A percentile compares a stretch with the other conserved stretches of the same genome.
phyloP scores from a whole-genome alignment of 768 basidiomycete species.

The Aureoboletus auriporus region DNA sequence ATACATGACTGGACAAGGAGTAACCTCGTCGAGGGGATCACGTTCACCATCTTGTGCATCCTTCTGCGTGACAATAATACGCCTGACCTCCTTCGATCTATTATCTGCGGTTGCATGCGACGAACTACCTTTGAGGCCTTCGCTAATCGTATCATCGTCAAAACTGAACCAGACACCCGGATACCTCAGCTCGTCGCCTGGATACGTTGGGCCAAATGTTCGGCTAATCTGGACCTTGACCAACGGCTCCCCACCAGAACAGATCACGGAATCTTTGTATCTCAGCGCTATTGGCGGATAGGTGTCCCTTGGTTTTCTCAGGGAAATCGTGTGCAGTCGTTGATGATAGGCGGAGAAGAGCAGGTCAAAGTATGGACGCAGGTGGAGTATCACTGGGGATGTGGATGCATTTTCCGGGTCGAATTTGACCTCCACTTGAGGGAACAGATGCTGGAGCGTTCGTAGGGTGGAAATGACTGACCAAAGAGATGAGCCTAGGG shows the following conservation, averaged over 20 bases:
- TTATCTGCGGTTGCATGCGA: slow-evolving; percentile 45
- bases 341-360: slow-evolving; percentile 79
- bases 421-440: slow-evolving; percentile 80
- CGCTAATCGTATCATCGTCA: slow-evolving; percentile 63
- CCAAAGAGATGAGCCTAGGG: slow-evolving; percentile 73
- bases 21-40: slow-evolving; percentile 74
- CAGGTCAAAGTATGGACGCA: slow-evolving; percentile 81
- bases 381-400: slow-evolving; percentile 72
- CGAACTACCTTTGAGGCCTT: slow-evolving; percentile 46
- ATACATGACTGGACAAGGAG: slow-evolving; percentile 61
- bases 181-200: slow-evolving; percentile 71
- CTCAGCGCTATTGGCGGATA: slow-evolving; percentile 64
- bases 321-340: slow-evolving; percentile 72
- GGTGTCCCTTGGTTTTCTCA: slow-evolving; percentile 62
- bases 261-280: slow-evolving; percentile 63
- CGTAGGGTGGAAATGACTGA: slow-evolving; percentile 66
- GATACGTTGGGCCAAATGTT: slow-evolving; percentile 81
- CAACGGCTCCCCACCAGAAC: slow-evolving; percentile 57
- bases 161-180: slow-evolving; percentile 85
- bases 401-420: slow-evolving; percentile 67
- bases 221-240: slow-evolving; percentile 62
- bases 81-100: slow-evolving; percentile 70
- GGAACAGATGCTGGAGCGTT: slow-evolving; percentile 62
- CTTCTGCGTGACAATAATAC: slow-evolving; percentile 71
- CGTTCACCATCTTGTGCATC: slow-evolving; percentile 47